Conservation (phyloP, 1,284 basidiomycete species). For the Cerrena zonata region DNA sequence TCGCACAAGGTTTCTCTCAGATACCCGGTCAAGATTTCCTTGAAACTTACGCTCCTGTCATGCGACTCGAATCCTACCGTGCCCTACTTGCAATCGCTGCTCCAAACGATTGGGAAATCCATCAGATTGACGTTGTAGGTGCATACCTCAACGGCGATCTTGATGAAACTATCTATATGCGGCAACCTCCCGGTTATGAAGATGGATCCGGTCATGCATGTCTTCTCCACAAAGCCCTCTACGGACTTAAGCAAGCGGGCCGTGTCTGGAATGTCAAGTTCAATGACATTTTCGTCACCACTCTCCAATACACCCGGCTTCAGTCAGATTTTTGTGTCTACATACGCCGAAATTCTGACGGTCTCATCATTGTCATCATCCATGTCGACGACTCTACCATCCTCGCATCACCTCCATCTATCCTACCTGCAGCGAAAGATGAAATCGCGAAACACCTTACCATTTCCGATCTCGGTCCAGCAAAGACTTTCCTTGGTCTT, state of each 20-base stretch:
- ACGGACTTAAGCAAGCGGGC: slow-evolving; percentile 28
- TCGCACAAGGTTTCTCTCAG: slow-evolving; percentile 36
- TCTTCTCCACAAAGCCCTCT: slow-evolving; percentile 14
- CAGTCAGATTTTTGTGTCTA: slow-evolving; percentile 16
- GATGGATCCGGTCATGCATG: neutral
- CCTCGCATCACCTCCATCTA: slow-evolving; percentile 3
- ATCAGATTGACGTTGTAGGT: slow-evolving; percentile 31
- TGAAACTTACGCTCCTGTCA: slow-evolving; percentile 31
- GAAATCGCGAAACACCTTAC: slow-evolving; percentile 14
- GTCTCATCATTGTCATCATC: slow-evolving; percentile 11
- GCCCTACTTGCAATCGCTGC: slow-evolving; percentile 26
- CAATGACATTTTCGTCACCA: slow-evolving; percentile 2
- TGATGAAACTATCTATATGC: slow-evolving; percentile 25
- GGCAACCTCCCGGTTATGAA: neutral
- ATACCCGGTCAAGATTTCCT: slow-evolving; percentile 4
- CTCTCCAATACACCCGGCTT: slow-evolving; percentile 9
- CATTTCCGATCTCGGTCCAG: slow-evolving; percentile 21
- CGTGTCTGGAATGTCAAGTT: slow-evolving; percentile 17
- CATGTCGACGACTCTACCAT: slow-evolving; percentile 23
- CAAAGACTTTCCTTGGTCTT: slow-evolving; percentile 20
- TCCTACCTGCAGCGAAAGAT: slow-evolving; percentile 9
- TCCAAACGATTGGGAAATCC: slow-evolving; percentile 20
- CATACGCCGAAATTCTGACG: slow-evolving; percentile 1
- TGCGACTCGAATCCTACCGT: slow-evolving; percentile 22
- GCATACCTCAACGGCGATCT: slow-evolving; percentile 33